These are phyloP conservation scores for Trametes punicea DNA, from an alignment of 768 basidiomycete species.

Conservation along the genomic window DNA sequence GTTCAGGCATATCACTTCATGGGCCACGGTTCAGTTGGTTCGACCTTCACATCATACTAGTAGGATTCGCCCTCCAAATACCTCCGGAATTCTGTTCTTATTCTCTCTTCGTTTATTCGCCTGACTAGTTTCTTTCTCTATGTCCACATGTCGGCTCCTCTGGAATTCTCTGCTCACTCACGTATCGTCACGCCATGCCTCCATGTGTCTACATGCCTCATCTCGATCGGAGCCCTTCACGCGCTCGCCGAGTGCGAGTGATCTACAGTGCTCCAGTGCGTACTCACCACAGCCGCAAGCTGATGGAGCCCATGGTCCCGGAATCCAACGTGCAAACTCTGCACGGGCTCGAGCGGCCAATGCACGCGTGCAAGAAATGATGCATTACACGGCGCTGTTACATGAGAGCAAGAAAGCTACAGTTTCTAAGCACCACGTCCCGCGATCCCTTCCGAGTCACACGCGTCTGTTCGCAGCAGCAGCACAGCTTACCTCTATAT, in stretches of 20 bases:
- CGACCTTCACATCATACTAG: background rate
- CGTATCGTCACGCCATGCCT: background rate
- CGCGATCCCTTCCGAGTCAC: background rate
- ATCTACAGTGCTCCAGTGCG: background rate
- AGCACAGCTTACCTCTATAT: background rate
- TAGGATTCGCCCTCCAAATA: background rate
- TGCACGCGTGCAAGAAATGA: background rate
- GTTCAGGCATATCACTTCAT: background rate
- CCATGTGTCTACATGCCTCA: slow-evolving; percentile 6
- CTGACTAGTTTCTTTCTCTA: background rate
- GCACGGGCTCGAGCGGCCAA: too few species aligned
- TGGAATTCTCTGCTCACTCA: background rate
- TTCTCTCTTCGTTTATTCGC: background rate
- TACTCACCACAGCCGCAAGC: too few species aligned
- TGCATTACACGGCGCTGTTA: background rate
- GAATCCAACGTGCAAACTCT: too few species aligned
- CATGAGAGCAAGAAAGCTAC: background rate
- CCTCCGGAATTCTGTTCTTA: background rate
- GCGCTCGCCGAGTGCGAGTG: background rate
- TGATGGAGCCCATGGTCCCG: too few species aligned
- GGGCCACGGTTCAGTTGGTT: background rate
- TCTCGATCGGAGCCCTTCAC: background rate
- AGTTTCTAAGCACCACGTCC: background rate
- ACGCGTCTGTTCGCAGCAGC: background rate
- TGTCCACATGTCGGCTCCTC: background rate